Conservation (phyloP, 306 rosid species). For the Lathyrus tuberosus region DNA sequence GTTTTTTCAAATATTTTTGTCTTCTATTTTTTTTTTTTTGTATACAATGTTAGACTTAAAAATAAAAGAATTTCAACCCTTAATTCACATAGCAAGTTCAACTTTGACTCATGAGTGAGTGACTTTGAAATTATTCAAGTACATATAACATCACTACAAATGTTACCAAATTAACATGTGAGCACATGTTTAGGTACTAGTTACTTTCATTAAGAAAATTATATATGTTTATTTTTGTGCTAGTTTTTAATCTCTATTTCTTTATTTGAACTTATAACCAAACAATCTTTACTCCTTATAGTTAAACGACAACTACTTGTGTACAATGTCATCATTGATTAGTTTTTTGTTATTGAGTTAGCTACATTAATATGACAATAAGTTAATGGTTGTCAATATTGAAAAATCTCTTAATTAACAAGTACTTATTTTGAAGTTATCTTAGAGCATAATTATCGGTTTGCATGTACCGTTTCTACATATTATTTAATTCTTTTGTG, state of each 20-base stretch:
- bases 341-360: constrained; percentile 35
- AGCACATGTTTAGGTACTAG: constrained; percentile 3
- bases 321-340: constrained; percentile 12
- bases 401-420: constrained; percentile 29
- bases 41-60: too few species aligned
- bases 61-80: too few species aligned
- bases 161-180: neutral
- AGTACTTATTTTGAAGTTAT: constrained; percentile 15
- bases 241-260: constrained; percentile 5
- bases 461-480: too few species aligned
- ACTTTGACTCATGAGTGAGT: neutral
- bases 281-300: constrained; percentile 39
- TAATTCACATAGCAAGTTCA: too few species aligned
- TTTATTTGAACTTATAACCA: constrained; percentile 28
- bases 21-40: too few species aligned
- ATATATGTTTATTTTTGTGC: constrained; percentile 28
- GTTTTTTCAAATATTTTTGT: too few species aligned
- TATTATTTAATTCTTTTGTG: too few species aligned
- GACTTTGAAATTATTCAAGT: neutral
- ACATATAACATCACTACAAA: neutral
- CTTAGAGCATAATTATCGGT: too few species aligned
- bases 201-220: constrained; percentile 3
- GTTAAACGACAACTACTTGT: constrained; percentile 16
- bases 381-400: constrained; percentile 30
- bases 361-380: neutral